phyloP scores from a whole-genome alignment of 257 asterid species.

The Solanum dulcamara region DNA sequence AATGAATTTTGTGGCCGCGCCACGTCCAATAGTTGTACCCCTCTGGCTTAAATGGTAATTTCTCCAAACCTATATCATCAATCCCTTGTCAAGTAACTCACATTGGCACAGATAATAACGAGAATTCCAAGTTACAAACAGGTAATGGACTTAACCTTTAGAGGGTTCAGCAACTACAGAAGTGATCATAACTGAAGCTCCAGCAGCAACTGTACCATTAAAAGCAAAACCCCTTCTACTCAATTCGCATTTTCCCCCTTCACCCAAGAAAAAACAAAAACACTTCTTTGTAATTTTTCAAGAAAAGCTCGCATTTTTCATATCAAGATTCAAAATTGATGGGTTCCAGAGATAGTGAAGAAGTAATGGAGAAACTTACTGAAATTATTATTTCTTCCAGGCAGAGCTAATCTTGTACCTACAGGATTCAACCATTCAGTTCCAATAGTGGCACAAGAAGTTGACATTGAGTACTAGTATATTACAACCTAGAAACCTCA shows the following conservation, averaged over 20 bases:
- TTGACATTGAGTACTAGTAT: slow-evolving; percentile 38
- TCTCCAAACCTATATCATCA: slow-evolving; percentile 49
- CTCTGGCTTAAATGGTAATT: slow-evolving; percentile 59
- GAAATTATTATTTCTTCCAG: slow-evolving; percentile 20
- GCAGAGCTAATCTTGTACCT: slow-evolving; percentile 11
- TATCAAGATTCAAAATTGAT: neutral
- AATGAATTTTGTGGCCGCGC: slow-evolving; percentile 72
- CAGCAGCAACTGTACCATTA: slow-evolving; percentile 67
- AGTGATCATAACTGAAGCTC: slow-evolving; percentile 53
- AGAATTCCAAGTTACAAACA: neutral
- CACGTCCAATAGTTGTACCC: slow-evolving; percentile 88
- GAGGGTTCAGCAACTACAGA: slow-evolving; percentile 46
- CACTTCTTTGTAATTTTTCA: neutral
- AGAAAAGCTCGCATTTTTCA: neutral
- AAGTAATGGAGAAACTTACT: too few species aligned
- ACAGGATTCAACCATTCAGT: slow-evolving; percentile 19
- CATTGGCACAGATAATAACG: neutral
- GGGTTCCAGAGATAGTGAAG: too few species aligned
- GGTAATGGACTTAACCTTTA: slow-evolving; percentile 24
- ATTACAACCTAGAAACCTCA: neutral
- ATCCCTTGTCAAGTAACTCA: neutral
- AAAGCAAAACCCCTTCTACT: slow-evolving; percentile 53
- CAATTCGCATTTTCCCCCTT: slow-evolving; percentile 59
- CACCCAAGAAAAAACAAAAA: neutral
- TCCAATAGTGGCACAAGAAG: slow-evolving; percentile 26